phyloP scores from a whole-genome alignment of 179 eudicot genomes.

The Dionaea muscipula region DNA sequence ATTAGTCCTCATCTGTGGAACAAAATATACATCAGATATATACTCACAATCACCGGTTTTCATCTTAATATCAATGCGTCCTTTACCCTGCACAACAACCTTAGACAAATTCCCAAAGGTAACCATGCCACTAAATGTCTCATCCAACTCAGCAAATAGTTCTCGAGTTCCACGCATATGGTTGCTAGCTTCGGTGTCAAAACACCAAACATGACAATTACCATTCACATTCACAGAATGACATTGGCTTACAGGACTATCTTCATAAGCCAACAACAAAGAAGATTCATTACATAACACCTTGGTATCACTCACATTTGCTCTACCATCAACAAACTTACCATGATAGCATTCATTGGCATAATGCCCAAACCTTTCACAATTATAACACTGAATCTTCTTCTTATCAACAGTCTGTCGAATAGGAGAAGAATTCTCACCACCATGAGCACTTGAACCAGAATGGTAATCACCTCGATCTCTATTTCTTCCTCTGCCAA shows the following conservation, averaged over 20 bases:
- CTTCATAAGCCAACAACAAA: too few species aligned
- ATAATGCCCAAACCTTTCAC: too few species aligned
- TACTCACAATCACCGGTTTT: conserved; percentile 8
- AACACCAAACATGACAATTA: conserved; percentile 2
- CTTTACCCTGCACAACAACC: conserved; percentile 8
- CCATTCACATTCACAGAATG: not conserved
- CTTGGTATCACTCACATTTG: too few species aligned
- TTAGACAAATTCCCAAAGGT: too few species aligned
- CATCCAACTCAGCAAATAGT: not conserved
- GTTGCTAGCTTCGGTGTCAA: conserved; percentile 16
- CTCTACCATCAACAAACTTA: too few species aligned
- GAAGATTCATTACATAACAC: too few species aligned
- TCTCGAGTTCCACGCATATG: conserved; percentile 10
- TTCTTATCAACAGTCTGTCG: not conserved
- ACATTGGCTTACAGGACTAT: not conserved
- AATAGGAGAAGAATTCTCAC: not conserved
- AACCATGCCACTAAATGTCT: too few species aligned
- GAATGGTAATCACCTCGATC: too few species aligned
- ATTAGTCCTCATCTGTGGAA: conserved; percentile 9
- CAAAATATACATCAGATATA: conserved; percentile 8
- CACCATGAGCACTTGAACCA: too few species aligned
- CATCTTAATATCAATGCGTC: conserved; percentile 7
- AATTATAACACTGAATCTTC: not conserved
- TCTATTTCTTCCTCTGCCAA: conserved; percentile 1
- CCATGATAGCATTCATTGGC: too few species aligned